Percentiles rank a stretch among this genome's conserved stretches.
phyloP scores from a whole-genome alignment of 208 protist species.

The Balamuthia mandrillaris region DNA sequence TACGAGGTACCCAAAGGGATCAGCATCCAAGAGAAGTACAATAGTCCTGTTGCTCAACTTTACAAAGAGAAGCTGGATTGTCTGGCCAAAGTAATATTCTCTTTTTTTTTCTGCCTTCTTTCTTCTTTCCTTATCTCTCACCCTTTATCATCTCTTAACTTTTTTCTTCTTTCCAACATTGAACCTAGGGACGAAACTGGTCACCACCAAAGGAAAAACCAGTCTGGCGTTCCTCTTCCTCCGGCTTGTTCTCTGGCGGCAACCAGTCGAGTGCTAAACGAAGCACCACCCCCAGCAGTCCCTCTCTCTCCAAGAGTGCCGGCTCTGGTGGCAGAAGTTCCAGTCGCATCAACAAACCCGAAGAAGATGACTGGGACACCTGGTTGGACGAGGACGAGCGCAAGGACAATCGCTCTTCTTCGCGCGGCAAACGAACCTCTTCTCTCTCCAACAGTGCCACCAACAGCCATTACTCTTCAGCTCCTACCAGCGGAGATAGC shows the following conservation, averaged over 20 bases:
- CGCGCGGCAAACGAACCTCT: too few relatives aligned
- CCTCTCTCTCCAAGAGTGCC: background rate
- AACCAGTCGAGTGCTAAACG: background rate
- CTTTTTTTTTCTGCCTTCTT: background rate
- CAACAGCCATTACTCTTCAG: too few relatives aligned
- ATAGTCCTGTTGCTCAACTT: background rate
- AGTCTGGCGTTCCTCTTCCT: background rate
- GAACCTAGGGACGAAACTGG: background rate
- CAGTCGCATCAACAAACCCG: background rate
- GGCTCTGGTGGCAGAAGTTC: background rate
- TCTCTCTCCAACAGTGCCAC: too few relatives aligned
- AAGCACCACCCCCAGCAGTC: background rate
- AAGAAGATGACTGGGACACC: slow-evolving; percentile 8
- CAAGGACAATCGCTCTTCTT: too few relatives aligned
- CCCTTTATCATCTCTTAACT: background rate
- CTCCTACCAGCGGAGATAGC: background rate
- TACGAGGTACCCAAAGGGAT: background rate
- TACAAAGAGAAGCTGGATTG: background rate
- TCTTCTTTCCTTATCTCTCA: background rate
- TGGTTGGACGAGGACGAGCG: slow-evolving; percentile 20
- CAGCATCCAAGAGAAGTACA: slow-evolving; percentile 17
- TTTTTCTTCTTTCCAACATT: background rate
- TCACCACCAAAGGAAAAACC: background rate
- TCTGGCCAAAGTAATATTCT: background rate
- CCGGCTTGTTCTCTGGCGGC: background rate